These are phyloP conservation scores for Schwanniomyces pseudopolymorphus DNA, from an alignment of 805 yeast genomes.

Conservation along the genomic window DNA sequence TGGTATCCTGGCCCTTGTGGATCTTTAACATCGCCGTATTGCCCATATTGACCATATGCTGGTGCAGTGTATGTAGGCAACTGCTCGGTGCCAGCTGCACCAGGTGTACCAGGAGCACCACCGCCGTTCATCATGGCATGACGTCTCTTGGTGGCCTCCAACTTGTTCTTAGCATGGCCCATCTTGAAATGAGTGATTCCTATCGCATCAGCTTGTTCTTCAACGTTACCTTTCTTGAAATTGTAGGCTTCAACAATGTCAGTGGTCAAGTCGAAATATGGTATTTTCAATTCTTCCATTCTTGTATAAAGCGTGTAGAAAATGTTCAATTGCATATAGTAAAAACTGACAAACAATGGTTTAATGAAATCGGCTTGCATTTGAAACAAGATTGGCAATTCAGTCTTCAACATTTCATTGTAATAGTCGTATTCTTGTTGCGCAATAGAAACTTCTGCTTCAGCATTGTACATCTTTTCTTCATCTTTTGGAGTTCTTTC, in stretches of 20 bases:
- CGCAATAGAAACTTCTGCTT: conserved; percentile 86
- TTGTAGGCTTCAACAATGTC: conserved; percentile 81
- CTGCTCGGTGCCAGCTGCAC: conserved; percentile 22
- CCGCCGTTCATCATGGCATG: conserved; percentile 42
- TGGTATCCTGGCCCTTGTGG: conserved; percentile 33
- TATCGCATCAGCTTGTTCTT: conserved; percentile 84
- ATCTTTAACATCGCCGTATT: conserved; percentile 23
- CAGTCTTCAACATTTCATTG: conserved; percentile 90
- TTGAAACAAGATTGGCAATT: conserved; percentile 82
- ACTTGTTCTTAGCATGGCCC: conserved; percentile 81
- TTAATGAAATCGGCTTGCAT: conserved; percentile 90
- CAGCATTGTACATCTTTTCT: conserved; percentile 83
- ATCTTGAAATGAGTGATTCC: conserved; percentile 88
- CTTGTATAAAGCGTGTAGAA: conserved; percentile 88
- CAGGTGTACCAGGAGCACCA: conserved; percentile 16
- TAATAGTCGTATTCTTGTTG: conserved; percentile 95
- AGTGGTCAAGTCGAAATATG: conserved; percentile 83
- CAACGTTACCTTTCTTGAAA: conserved; percentile 85
- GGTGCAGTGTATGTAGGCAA: conserved; percentile 37
- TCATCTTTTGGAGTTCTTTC: conserved; percentile 88
- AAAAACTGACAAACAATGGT: conserved; percentile 91
- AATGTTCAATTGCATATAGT: conserved; percentile 96
- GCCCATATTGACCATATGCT: conserved; percentile 18
- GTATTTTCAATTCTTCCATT: conserved; percentile 96
- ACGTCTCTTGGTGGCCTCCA: conserved; percentile 79